A percentile compares a stretch with the other conserved stretches of the same genome.
Conservation (phyloP, 805 yeast genomes). For the Cyberlindnera mycetangii region DNA sequence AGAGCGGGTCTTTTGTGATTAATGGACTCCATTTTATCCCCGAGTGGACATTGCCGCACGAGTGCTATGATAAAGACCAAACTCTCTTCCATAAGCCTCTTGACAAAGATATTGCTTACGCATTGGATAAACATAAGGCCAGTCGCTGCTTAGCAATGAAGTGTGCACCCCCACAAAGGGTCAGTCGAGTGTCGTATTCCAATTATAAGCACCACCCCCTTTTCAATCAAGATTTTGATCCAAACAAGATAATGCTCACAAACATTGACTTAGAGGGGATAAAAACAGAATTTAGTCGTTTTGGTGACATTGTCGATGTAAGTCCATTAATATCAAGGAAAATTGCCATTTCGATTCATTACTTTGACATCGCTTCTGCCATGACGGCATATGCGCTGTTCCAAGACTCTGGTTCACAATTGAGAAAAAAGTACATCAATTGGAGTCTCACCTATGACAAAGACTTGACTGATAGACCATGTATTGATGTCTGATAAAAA, state of each 20-base stretch:
- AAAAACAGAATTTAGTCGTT: constrained; percentile 46
- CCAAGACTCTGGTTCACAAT: constrained; percentile 31
- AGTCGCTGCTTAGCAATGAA: constrained; percentile 51
- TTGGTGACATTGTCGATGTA: constrained; percentile 60
- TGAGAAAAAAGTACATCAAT: constrained; percentile 45
- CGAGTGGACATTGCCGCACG: constrained; percentile 39
- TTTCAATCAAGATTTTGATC: background rate
- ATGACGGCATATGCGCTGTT: constrained; percentile 52
- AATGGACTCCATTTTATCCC: constrained; percentile 53
- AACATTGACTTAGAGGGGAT: constrained; percentile 45
- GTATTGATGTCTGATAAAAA: constrained; percentile 24
- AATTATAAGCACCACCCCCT: constrained; percentile 14
- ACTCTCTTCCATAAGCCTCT: constrained; percentile 4
- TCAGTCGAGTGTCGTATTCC: constrained; percentile 43
- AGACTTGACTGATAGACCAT: constrained; percentile 62
- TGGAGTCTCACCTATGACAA: constrained; percentile 69
- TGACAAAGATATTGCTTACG: constrained; percentile 31
- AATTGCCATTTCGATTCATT: constrained; percentile 59
- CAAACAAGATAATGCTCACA: constrained; percentile 29
- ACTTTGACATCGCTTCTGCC: constrained; percentile 55
- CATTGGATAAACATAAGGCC: background rate
- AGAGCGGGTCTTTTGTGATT: constrained; percentile 51
- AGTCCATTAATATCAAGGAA: constrained; percentile 66
- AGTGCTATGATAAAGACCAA: background rate
- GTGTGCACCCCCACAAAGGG: constrained; percentile 10